Percentiles rank a stretch among this genome's conserved stretches.
These are phyloP conservation scores for Verticillium isaacii DNA, from an alignment of 2,329 filamentous ascomycete genomes.

Conservation along the genomic window DNA sequence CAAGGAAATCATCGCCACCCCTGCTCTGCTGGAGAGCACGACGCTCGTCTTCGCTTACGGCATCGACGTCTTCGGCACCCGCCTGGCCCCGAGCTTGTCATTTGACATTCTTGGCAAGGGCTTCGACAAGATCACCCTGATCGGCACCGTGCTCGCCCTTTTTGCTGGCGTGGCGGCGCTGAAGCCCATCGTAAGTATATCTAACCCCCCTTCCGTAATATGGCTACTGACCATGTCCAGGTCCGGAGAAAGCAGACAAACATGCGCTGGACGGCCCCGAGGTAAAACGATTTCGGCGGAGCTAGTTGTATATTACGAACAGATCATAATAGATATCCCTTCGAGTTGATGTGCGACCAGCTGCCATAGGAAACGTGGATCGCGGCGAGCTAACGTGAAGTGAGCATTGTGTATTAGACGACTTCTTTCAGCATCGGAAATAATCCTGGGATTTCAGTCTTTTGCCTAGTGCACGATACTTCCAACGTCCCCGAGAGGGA, in stretches of 20 bases:
- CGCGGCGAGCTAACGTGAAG: too few relatives aligned
- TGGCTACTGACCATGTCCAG: conserved; percentile 32
- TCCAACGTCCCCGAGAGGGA: too few relatives aligned
- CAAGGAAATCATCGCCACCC: conserved; percentile 65
- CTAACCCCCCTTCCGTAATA: conserved; percentile 1
- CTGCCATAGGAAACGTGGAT: neutral
- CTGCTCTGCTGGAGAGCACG: conserved; percentile 85
- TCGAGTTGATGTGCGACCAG: neutral
- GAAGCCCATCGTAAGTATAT: conserved; percentile 71
- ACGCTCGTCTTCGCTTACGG: conserved; percentile 86
- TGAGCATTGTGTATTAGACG: too few relatives aligned
- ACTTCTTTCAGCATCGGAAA: too few relatives aligned
- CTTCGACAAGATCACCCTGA: conserved; percentile 84
- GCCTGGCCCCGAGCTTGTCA: conserved; percentile 78
- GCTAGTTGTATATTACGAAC: neutral
- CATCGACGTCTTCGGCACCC: conserved; percentile 80
- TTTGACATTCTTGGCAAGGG: conserved; percentile 93
- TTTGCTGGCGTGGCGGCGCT: conserved; percentile 71
- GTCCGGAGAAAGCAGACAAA: conserved; percentile 66
- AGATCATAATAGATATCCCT: neutral
- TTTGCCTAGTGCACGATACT: too few relatives aligned
- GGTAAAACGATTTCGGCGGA: conserved; percentile 11
- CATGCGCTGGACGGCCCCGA: conserved; percentile 48
- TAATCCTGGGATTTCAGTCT: too few relatives aligned
- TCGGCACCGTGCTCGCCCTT: conserved; percentile 79